Evolutionary conservation across 345 rosid genomes (phyloP).

Genomic region (Trapa incisa): DNA sequence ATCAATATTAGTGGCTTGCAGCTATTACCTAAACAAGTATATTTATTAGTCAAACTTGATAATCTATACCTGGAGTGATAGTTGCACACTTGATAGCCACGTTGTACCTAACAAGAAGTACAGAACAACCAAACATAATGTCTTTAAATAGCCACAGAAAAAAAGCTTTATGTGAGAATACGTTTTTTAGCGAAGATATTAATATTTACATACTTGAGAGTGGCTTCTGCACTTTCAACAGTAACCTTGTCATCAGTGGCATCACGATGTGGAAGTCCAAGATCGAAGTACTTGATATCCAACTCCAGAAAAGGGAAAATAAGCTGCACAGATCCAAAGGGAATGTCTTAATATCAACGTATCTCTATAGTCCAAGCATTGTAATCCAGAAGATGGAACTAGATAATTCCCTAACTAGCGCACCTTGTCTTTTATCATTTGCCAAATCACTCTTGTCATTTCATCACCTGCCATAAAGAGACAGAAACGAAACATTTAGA

Average conservation of each 20-base stretch:
- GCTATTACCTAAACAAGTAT: background rate
- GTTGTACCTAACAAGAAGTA: constrained; percentile 51
- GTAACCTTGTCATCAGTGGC: constrained; percentile 61
- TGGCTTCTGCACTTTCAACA: constrained; percentile 54
- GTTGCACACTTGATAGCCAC: constrained; percentile 99
- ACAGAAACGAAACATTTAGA: background rate
- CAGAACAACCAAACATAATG: background rate
- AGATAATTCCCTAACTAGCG: background rate
- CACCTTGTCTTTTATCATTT: constrained; percentile 95
- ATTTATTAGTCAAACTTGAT: background rate
- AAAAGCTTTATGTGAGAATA: background rate
- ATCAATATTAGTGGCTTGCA: background rate
- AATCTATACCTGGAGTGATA: constrained; percentile 75
- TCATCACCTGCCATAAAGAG: constrained; percentile 66
- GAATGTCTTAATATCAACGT: background rate
- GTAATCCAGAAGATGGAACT: background rate
- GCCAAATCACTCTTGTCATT: constrained; percentile 93
- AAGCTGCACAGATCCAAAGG: constrained; percentile 38
- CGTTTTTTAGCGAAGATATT: too few relatives aligned
- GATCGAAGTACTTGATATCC: constrained; percentile 66
- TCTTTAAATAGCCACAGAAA: background rate
- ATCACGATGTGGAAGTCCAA: constrained; percentile 52
- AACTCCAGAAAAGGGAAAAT: constrained; percentile 69
- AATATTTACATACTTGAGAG: constrained; percentile 40
- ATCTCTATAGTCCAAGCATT: background rate